Evolutionary conservation across 768 basidiomycete genomes (phyloP).

Genomic region (Macrolepiota albuminosa): DNA sequence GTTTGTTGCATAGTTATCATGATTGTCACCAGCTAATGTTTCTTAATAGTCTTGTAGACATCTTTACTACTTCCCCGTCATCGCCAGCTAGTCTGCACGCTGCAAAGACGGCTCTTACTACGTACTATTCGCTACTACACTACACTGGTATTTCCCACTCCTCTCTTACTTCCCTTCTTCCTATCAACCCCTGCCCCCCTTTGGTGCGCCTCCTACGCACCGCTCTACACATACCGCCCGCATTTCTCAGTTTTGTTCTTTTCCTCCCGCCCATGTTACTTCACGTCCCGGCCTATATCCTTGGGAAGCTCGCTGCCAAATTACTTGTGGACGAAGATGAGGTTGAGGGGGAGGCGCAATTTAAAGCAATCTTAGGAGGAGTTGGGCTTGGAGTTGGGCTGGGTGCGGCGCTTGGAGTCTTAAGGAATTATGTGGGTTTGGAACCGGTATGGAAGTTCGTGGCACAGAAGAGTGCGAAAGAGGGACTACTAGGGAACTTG

Average conservation of each 20-base stretch:
- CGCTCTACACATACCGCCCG: background rate
- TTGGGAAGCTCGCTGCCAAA: background rate
- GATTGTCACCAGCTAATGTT: background rate
- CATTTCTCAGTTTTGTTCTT: background rate
- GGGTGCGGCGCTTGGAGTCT: background rate
- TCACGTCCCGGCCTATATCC: background rate
- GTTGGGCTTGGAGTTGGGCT: background rate
- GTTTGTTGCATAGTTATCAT: background rate
- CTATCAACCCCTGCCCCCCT: background rate
- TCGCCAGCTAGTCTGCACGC: background rate
- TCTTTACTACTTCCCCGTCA: background rate
- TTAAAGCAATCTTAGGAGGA: background rate
- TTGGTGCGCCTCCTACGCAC: background rate
- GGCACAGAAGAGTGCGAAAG: background rate
- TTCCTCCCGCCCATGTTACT: conserved; percentile 1
- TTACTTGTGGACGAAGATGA: background rate
- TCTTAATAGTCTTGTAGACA: background rate
- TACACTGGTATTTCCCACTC: background rate
- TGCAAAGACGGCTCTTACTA: background rate
- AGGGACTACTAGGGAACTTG: background rate
- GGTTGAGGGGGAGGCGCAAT: background rate
- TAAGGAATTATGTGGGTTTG: background rate
- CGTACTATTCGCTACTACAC: background rate
- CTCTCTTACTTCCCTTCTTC: background rate
- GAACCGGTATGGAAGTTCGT: background rate